Percentiles rank a stretch among this genome's conserved stretches.
Evolutionary conservation across 148 eudicot genomes (phyloP).

Genomic region (Polygonum aviculare): DNA sequence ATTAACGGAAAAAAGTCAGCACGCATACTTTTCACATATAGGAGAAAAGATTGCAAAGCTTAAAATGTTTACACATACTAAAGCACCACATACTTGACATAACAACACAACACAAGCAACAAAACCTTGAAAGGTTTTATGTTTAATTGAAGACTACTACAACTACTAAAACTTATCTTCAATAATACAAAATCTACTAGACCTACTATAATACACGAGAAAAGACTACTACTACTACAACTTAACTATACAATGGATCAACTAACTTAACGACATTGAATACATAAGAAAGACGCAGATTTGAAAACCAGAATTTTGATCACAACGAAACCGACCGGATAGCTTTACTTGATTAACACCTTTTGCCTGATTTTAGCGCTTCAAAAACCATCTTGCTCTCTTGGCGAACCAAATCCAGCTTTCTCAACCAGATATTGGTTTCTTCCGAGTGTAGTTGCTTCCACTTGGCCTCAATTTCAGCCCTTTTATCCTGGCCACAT

Average conservation of each 20-base stretch:
- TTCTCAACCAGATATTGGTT: slow-evolving; percentile 8
- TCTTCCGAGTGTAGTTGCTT: slow-evolving; percentile 13
- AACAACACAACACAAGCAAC: too few species aligned
- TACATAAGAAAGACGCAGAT: not conserved
- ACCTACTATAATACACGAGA: not conserved
- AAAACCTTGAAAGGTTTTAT: too few species aligned
- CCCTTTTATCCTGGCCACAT: slow-evolving; percentile 14
- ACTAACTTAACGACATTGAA: not conserved
- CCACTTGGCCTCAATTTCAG: slow-evolving; percentile 25
- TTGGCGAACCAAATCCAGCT: slow-evolving; percentile 12
- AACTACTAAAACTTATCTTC: not conserved
- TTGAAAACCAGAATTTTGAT: not conserved
- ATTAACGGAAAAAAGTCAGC: not conserved
- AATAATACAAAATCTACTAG: not conserved
- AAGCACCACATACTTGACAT: not conserved
- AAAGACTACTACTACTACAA: not conserved
- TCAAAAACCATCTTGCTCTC: slow-evolving; percentile 12
- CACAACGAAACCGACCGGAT: not conserved
- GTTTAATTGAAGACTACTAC: not conserved
- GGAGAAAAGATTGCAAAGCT: too few species aligned
- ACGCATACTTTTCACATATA: too few species aligned
- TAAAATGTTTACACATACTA: not conserved
- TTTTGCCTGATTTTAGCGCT: slow-evolving; percentile 13
- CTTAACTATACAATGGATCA: not conserved
- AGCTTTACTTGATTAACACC: not conserved